Base-by-base conservation (phyloP, 2,329 filamentous ascomycete genomes). In the Eutypa lata region DNA sequence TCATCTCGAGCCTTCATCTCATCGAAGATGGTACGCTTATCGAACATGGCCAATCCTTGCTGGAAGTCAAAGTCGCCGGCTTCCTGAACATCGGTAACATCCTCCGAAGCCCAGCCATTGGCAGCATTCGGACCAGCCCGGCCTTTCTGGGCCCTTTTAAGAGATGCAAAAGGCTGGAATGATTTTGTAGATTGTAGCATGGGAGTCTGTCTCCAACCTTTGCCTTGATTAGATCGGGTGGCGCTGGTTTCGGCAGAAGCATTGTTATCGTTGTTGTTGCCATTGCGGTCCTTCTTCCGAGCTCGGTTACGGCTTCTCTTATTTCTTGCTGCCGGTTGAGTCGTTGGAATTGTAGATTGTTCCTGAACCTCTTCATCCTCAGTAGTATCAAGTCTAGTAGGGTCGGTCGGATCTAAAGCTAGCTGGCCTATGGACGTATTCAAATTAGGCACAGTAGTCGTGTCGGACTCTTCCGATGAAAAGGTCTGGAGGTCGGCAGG, bases 31-130 rank as follows among this genome's bases (percentile, higher is more conserved):
- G 86, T 87, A 52, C 88, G 84, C 74, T 97, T 97, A 75, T 97
- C 92, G 63, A 97, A 97, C 66, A 96, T 96, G 46, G 90, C 92
- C 31, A 97, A 78, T 59, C 91, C 91, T 51, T 85, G 86, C 62
- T 90, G 87, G 64, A 97, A 97, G 70, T 97, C 93, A 63, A 97
- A 97, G 56, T 97, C 94, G 11, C 89, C 90, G 77, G 94, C 83
- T 67, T 95, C 93, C 71, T 93, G 90, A 21, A 94, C 90, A 67
- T 97, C 94, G 0, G 91, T 97, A 21, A 93, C 92, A 65, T 97
- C 93, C 67, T 97, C 94, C 0, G 93, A 97, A 3, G 90, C 91
- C 92, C 93, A 97, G 3, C 91, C 93, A 67, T 91, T 95, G 43
- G 90, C 82, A 8, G 71, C 71, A 40, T 59, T 61, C 13, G 53